These are phyloP conservation scores for Phytophthora hibernalis DNA, from an alignment of 352 stramenopile species.

Conservation along the genomic window DNA sequence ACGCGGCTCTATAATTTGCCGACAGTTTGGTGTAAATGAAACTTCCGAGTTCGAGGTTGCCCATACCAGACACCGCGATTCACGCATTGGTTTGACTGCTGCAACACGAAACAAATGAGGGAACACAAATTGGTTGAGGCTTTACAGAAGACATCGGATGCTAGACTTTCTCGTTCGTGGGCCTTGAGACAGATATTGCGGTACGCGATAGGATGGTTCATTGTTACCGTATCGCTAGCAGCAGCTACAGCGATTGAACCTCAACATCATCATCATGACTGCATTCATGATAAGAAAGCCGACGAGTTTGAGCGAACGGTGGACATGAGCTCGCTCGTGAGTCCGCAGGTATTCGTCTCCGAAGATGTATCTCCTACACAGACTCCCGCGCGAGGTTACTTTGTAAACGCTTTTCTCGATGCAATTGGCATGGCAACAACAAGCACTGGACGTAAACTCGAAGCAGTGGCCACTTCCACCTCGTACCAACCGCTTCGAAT, in stretches of 20 bases:
- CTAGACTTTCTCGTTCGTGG: neutral
- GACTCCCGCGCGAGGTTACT: conserved; percentile 18
- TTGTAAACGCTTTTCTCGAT: conserved; percentile 54
- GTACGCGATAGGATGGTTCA: neutral
- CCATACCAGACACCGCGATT: neutral
- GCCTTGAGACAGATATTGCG: neutral
- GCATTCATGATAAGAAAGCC: conserved; percentile 74
- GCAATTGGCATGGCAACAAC: conserved; percentile 39
- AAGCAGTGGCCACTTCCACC: conserved; percentile 22
- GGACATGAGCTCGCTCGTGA: conserved; percentile 44
- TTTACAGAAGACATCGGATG: neutral
- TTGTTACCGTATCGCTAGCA: neutral
- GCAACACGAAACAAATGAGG: neutral
- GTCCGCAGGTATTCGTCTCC: conserved; percentile 37
- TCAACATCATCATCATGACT: conserved; percentile 53
- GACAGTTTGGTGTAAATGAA: conserved; percentile 25
- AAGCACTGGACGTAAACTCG: conserved; percentile 40
- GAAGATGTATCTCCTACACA: conserved; percentile 21
- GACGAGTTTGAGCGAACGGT: conserved; percentile 56
- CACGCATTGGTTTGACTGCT: neutral
- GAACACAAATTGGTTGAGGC: neutral
- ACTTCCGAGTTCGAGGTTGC: conserved; percentile 9
- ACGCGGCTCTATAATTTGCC: conserved; percentile 20
- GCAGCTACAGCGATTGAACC: neutral
- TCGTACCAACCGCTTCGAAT: conserved; percentile 80